phyloP scores from a whole-genome alignment of 177 flowering plant species.

The Telopea speciosissima region DNA sequence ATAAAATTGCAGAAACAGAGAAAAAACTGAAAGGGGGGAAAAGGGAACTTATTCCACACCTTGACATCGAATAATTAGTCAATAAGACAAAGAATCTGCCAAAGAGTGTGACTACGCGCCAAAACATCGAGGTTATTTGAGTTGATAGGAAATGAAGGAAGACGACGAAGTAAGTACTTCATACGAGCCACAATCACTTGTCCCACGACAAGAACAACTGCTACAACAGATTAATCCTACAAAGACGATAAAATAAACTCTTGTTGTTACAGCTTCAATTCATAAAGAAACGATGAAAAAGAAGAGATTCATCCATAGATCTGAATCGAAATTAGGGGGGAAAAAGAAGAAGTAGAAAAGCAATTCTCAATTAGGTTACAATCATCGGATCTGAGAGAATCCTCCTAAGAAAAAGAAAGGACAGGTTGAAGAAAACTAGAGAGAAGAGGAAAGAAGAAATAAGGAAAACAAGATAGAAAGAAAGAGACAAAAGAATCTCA shows the following conservation, averaged over 20 bases:
- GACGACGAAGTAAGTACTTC: slow-evolving; percentile 15
- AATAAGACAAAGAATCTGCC: neutral
- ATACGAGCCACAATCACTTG: slow-evolving; percentile 18
- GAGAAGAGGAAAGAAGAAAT: neutral
- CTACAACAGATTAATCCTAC: slow-evolving; percentile 5
- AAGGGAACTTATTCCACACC: neutral
- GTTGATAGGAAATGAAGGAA: slow-evolving; percentile 6
- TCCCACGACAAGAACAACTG: neutral
- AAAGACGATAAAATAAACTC: neutral
- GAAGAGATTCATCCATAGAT: neutral
- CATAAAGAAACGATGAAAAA: neutral
- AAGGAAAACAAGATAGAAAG: neutral
- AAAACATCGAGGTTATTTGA: slow-evolving; percentile 10
- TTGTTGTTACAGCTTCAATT: neutral
- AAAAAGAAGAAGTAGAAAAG: too few relatives aligned
- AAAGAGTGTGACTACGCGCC: neutral
- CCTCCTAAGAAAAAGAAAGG: too few relatives aligned
- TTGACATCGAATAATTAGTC: neutral
- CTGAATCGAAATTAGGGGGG: neutral
- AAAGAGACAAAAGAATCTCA: neutral
- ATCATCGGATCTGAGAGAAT: too few relatives aligned
- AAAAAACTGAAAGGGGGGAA: neutral
- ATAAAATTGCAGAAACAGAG: neutral
- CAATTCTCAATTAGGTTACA: too few relatives aligned
- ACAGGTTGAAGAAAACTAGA: too few relatives aligned